Evolutionary conservation across 139 green algal species (phyloP).

Genomic region (Volvox africanus): DNA sequence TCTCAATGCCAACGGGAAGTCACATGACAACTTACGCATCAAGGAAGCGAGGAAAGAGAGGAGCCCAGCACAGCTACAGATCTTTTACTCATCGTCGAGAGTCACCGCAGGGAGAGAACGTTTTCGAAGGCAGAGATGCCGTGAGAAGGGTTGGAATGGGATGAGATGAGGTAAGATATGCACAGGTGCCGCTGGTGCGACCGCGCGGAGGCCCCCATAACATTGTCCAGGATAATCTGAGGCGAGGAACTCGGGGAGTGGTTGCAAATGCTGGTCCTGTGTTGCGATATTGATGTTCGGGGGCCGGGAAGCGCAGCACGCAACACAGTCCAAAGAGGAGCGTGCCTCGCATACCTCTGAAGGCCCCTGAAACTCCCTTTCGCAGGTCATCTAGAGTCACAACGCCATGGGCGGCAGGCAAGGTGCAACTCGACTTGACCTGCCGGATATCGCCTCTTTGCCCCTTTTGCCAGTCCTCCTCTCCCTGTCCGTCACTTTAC

Average conservation of each 20-base stretch:
- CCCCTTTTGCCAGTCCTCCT: not conserved
- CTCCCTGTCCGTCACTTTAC: not conserved
- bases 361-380: slow-evolving; percentile 43
- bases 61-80: no score
- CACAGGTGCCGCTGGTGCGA: no score
- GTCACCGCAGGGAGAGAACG: no score
- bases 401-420: not conserved
- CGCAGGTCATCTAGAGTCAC: slow-evolving; percentile 48
- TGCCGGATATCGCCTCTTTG: not conserved
- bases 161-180: not conserved
- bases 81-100: no score
- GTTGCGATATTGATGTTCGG: slow-evolving; percentile 18
- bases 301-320: slow-evolving; percentile 4
- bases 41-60: no score
- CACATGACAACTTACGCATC: no score
- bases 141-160: not conserved
- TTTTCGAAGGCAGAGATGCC: not conserved
- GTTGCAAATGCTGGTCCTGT: no score
- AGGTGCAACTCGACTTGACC: slow-evolving; percentile 39
- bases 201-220: no score
- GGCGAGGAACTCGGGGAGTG: no score
- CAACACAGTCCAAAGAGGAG: no score
- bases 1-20: no score
- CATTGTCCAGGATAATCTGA: no score
- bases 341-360: not conserved